Percentiles rank a stretch among this genome's conserved stretches.
Conservation (phyloP, 2,329 filamentous ascomycete genomes). For the Pyrenophora seminiperda region DNA sequence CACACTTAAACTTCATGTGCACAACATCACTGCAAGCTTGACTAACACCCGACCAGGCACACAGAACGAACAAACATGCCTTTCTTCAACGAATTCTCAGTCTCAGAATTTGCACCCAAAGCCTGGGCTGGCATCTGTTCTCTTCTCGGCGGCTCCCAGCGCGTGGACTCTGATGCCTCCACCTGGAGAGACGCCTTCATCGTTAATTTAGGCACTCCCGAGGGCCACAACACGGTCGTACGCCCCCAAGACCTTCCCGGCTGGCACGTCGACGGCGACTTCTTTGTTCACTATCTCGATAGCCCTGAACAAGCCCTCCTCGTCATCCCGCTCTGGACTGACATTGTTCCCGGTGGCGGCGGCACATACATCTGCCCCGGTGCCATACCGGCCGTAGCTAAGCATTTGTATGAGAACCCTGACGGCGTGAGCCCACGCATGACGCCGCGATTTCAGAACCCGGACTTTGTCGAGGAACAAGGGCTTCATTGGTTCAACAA, state of each 20-base stretch:
- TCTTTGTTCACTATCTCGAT: conserved; percentile 74
- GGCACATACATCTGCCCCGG: conserved; percentile 68
- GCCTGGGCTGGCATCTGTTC: conserved; percentile 71
- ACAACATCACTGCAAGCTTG: too few species aligned
- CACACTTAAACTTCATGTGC: too few species aligned
- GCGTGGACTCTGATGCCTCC: conserved; percentile 44
- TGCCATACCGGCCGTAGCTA: conserved; percentile 63
- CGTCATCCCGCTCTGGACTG: conserved; percentile 70
- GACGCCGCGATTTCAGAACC: conserved; percentile 58
- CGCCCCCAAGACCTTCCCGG: conserved; percentile 59
- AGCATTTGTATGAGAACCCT: conserved; percentile 63
- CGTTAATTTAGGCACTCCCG: conserved; percentile 67
- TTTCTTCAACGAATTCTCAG: conserved; percentile 60
- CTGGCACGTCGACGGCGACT: conserved; percentile 76
- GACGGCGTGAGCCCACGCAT: conserved; percentile 70
- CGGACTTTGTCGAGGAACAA: conserved; percentile 51
- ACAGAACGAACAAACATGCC: conserved; percentile 68
- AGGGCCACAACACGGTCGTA: conserved; percentile 56
- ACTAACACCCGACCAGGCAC: conserved; percentile 35
- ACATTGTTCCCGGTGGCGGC: conserved; percentile 65
- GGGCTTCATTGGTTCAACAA: conserved; percentile 55
- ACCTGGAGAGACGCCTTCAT: conserved; percentile 71
- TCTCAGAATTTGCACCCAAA: conserved; percentile 64
- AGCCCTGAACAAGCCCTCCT: conserved; percentile 71
- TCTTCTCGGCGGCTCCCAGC: conserved; percentile 65